Evolutionary conservation across 2,329 filamentous ascomycete species (phyloP).

Genomic region (Aureobasidium sp.): DNA sequence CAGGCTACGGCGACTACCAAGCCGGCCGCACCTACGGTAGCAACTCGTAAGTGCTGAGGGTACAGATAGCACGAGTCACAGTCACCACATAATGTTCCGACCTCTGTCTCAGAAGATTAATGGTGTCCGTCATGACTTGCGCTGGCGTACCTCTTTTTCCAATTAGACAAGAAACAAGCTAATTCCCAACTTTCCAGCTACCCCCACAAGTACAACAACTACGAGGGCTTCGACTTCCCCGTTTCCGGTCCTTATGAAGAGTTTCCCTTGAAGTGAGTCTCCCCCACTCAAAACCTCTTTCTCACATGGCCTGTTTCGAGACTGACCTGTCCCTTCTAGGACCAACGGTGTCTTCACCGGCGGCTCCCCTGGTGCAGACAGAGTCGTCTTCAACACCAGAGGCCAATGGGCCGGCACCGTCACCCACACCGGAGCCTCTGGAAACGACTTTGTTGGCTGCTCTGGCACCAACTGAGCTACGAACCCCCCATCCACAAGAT

Average conservation of each 20-base stretch:
- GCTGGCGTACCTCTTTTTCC: no score
- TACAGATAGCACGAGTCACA: no score
- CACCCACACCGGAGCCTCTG: slow-evolving; percentile 61
- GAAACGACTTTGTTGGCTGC: slow-evolving; percentile 61
- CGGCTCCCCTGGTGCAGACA: slow-evolving; percentile 56
- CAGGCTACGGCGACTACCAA: slow-evolving; percentile 43
- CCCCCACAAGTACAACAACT: slow-evolving; percentile 53
- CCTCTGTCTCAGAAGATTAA: no score
- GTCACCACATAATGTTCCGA: no score
- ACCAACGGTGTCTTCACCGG: slow-evolving; percentile 41
- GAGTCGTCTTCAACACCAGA: slow-evolving; percentile 52
- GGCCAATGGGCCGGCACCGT: slow-evolving; percentile 54
- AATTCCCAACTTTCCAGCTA: not conserved
- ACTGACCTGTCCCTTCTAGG: not conserved
- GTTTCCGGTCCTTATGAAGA: slow-evolving; percentile 53
- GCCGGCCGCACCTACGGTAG: slow-evolving; percentile 14
- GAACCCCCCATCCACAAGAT: no score
- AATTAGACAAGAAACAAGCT: no score
- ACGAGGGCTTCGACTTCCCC: slow-evolving; percentile 52
- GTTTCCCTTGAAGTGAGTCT: slow-evolving; percentile 47
- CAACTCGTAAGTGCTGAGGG: no score
- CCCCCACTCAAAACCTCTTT: no score
- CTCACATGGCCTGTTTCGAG: no score
- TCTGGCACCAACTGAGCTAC: slow-evolving; percentile 30
- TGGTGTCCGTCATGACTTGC: no score